These are phyloP conservation scores for Nicotiana rustica DNA, from an alignment of 305 asterid genomes.

Conservation along the genomic window DNA sequence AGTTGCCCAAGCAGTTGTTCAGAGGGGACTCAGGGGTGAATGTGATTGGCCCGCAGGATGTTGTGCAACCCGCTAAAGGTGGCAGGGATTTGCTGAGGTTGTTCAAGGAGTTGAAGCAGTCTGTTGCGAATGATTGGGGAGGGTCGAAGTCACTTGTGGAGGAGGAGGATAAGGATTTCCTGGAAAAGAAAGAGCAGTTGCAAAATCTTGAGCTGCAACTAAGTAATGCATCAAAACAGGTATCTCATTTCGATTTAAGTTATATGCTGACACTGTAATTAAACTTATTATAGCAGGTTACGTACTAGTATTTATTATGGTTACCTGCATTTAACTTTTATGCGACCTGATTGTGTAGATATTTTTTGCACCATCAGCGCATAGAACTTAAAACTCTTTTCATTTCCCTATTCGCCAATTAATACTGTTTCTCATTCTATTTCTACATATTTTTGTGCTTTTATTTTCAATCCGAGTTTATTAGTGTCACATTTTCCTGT, in stretches of 20 bases:
- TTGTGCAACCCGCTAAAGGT: constrained; percentile 86
- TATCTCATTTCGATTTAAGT: constrained; percentile 26
- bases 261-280: no score
- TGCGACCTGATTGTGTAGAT: no score
- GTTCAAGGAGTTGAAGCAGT: constrained; percentile 93
- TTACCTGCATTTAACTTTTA: background rate
- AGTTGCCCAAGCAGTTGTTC: constrained; percentile 86
- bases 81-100: constrained; percentile 94
- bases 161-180: constrained; percentile 88
- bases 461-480: background rate
- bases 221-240: constrained; percentile 86
- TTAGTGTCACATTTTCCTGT: background rate
- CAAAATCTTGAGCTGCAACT: constrained; percentile 85
- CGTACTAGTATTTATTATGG: no score
- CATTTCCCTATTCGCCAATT: constrained; percentile 23
- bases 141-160: constrained; percentile 68
- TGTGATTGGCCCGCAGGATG: constrained; percentile 83
- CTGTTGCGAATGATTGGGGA: constrained; percentile 94
- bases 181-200: constrained; percentile 77
- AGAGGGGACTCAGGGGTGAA: constrained; percentile 75
- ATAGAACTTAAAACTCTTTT: background rate
- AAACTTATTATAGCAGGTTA: no score
- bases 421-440: constrained; percentile 1
- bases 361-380: no score
- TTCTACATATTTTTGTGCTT: background rate